Base-by-base conservation (phyloP, 106 monocot species). In the Phalaenopsis aphrodite region DNA sequence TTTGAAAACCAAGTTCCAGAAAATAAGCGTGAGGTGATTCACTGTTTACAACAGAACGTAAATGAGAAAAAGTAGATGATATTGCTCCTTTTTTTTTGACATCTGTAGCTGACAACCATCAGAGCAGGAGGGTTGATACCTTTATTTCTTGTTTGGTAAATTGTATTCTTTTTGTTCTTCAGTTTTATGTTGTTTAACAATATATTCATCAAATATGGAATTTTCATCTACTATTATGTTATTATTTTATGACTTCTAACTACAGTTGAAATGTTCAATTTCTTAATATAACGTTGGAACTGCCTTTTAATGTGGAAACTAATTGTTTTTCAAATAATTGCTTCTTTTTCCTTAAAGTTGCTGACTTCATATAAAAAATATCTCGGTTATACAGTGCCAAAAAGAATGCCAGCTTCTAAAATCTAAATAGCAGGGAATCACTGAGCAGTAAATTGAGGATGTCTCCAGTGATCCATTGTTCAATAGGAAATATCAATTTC, bases 401-500 rank as follows among this genome's bases (percentile, higher is more conserved):
- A 74, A 69, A 43, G 74, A 42, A 74, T 74, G 74, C 18, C n/a
- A 19, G 43, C 42, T 74, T 74, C 18, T 42, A 74, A 45, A 0
- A 74, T 74, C 19, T 41, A 38, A 42, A 7, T 17, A 19, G 42
- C n/a, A 74, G 15, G 55, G 38, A 78, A 68, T 37, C 19, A 41
- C 41, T 48, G 8, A 75, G 24, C 68, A 41, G 30, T 80, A 38
- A 49, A 47, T 85, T 80, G 83, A 87, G 66, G 66, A 98, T 98
- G 94, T 84, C 87, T 36, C 89, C 92, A 19, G 78, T 91, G 55
- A 82, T 92, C 72, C 88, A 90, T 80, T 94, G 90, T 79, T 91
- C 92, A 43, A 81, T 83, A 23, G 90, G 92, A 79, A 88, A 83
- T 82, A 82, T 92, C 79, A 85, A 79, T 81, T 77, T 90, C 45